Percentiles rank a stretch among this genome's conserved stretches.
These are phyloP conservation scores for Hondaea fermentalgiana DNA, from an alignment of 108 stramenopile species.

Conservation along the genomic window DNA sequence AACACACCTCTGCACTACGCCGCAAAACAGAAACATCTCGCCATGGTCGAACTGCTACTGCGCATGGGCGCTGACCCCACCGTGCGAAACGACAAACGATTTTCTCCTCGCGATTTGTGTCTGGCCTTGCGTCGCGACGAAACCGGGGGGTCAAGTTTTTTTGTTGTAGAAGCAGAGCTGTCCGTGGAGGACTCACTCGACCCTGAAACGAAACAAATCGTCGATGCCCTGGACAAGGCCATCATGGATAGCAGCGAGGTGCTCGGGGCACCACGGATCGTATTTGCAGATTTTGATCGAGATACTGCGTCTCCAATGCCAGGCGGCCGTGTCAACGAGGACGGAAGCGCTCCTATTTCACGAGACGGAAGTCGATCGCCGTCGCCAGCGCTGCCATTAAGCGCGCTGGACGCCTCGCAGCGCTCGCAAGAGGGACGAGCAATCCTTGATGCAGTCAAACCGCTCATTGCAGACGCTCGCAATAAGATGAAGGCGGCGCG, in stretches of 20 bases:
- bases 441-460: background rate
- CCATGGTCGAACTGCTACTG: background rate
- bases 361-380: too few species aligned
- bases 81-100: background rate
- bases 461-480: slow-evolving; percentile 4
- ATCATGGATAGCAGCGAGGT: background rate
- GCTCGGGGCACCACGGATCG: background rate
- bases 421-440: background rate
- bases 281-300: background rate
- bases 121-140: background rate
- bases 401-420: background rate
- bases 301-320: background rate
- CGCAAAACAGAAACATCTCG: background rate
- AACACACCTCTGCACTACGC: slow-evolving; percentile 1
- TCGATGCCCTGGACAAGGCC: background rate
- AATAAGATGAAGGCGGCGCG: background rate
- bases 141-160: background rate
- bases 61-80: background rate
- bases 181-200: background rate
- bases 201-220: background rate
- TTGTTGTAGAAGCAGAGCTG: background rate
- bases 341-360: too few species aligned
- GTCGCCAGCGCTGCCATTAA: too few species aligned
- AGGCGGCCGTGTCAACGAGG: background rate
- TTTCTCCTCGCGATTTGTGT: background rate